Conservation (phyloP, 768 basidiomycete genomes). For the Suillus lakei region DNA sequence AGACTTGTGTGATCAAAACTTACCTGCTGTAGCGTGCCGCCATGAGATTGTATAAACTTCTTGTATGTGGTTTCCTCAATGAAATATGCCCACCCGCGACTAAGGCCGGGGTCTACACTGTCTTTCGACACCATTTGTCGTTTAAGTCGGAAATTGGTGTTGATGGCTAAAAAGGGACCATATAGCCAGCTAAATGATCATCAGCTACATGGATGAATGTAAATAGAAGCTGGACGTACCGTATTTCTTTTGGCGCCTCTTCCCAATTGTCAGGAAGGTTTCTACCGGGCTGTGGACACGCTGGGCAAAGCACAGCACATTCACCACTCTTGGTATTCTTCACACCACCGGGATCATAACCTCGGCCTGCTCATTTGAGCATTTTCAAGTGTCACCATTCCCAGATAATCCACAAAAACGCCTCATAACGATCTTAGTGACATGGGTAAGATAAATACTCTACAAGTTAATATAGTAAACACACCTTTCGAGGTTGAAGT, state of each 20-base stretch:
- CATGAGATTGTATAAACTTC: constrained; percentile 20
- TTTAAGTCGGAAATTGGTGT: constrained; percentile 40
- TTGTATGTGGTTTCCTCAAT: constrained; percentile 26
- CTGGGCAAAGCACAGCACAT: constrained; percentile 1
- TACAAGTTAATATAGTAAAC: too few relatives aligned
- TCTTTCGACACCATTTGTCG: constrained; percentile 26
- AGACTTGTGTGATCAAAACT: constrained; percentile 30
- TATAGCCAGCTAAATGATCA: constrained; percentile 29
- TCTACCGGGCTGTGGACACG: constrained; percentile 9
- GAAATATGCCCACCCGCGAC: constrained; percentile 30
- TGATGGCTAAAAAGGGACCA: constrained; percentile 30
- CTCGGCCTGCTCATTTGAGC: constrained; percentile 6
- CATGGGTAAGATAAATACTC: too few relatives aligned
- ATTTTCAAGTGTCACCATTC: too few relatives aligned
- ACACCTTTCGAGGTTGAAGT: neutral
- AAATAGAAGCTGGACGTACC: neutral
- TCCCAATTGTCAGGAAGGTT: constrained; percentile 12
- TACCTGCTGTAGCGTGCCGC: constrained; percentile 21
- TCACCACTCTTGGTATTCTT: neutral
- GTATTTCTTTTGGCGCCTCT: neutral
- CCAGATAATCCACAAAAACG: too few relatives aligned
- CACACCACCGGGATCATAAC: constrained; percentile 10
- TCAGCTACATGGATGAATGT: neutral
- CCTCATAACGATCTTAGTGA: constrained; percentile 18
- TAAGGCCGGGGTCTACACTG: constrained; percentile 31